Evolutionary conservation across 352 stramenopile genomes (phyloP).

Genomic region (Globisporangium viniferum): DNA sequence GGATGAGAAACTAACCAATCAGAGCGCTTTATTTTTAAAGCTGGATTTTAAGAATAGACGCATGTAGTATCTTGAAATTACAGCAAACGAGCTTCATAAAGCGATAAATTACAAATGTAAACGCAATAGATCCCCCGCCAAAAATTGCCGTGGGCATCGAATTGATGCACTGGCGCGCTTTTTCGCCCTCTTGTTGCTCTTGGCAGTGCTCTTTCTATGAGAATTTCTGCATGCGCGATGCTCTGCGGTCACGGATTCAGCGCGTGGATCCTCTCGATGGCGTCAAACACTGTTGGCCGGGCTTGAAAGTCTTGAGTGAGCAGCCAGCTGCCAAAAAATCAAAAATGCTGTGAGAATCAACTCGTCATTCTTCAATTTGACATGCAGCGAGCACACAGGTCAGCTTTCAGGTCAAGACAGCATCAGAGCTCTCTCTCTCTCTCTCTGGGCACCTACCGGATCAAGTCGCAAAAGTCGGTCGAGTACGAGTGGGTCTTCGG

Average conservation of each 20-base stretch:
- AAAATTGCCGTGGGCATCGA: background rate
- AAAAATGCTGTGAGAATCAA: background rate
- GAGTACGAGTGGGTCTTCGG: conserved; percentile 59
- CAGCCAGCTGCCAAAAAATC: conserved; percentile 47
- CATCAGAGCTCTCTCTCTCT: background rate
- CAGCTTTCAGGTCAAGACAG: background rate
- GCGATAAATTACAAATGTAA: conserved; percentile 8
- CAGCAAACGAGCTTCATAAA: background rate
- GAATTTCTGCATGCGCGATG: background rate
- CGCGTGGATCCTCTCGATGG: conserved; percentile 60
- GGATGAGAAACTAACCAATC: conserved; percentile 9
- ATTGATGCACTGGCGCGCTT: conserved; percentile 8
- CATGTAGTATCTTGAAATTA: background rate
- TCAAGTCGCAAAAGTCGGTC: conserved; percentile 61
- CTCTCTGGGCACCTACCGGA: conserved; percentile 50
- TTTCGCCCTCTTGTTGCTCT: conserved; percentile 5
- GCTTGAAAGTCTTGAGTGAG: conserved; percentile 47
- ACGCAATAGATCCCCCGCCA: conserved; percentile 5
- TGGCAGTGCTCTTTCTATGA: conserved; percentile 7
- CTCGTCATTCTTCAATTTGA: conserved; percentile 15
- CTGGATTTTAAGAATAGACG: background rate
- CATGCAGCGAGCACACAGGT: conserved; percentile 7
- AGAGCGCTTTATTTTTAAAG: background rate
- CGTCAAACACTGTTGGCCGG: conserved; percentile 61
- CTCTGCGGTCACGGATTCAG: conserved; percentile 11